Base-by-base conservation (phyloP, 1,284 basidiomycete genomes). In the Singerocomus inundabilis region DNA sequence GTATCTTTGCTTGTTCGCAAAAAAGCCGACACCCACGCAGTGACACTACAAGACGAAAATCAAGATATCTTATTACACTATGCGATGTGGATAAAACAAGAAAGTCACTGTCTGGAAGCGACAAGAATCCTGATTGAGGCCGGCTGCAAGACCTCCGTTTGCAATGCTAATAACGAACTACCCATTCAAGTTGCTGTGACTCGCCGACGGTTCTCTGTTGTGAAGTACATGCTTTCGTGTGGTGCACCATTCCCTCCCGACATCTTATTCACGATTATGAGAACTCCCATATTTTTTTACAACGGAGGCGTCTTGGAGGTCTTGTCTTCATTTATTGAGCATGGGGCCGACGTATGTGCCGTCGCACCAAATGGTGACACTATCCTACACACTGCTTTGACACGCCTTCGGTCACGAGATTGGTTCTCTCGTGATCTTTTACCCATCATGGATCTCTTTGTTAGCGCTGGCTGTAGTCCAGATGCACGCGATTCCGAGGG, bases 101-200 rank as follows among this genome's bases (percentile, higher is more conserved):
- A 7, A 15, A 9, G 5, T 21, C 2, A 8, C 8, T 47, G 32
- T 16, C 0, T 28, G 2, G 12, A 31, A 13, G 15, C 4, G 8
- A 55, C 29, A 12, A 26, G 12, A n/a, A 1, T 51, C 6, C 2
- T 54, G 4, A 13, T 41, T 6, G 12, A 49, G 2, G 51, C 30
- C 30, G 51, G 44, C 4, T 4, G 1, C 29, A 15, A 10, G 6
- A 7, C 12, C n/a, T 18, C 21, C 5, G 29, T 29, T 18, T 11
- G 11, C 2, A 7, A 25, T 28, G 5, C 12, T 16, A 5, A 5
- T 5, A 12, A 8, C 9, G 1, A 10, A 7, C 15, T 7, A 7
- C 43, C 44, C n/a, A 44, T 47, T 10, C n/a, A 25, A 12, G 10
- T 46, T 2, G 29, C n/a, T 13, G 26, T 32, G 13, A 9, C 5